Base-by-base conservation (phyloP, 1,284 basidiomycete species). In the Ceraceosorus guamensis region DNA sequence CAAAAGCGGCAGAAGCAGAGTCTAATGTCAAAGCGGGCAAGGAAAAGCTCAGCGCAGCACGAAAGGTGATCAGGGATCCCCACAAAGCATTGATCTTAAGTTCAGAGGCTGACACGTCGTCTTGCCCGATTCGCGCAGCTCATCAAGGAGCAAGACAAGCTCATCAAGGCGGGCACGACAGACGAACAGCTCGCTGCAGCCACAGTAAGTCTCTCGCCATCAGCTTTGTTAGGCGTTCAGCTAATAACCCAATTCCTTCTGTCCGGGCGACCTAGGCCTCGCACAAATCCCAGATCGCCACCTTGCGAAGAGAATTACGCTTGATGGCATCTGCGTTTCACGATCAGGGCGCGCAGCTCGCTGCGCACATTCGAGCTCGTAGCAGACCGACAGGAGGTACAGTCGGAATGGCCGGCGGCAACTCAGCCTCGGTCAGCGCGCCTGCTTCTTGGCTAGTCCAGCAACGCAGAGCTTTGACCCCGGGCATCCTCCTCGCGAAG, bases 111-210 rank as follows among this genome's bases (percentile, higher is more conserved):
- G 24, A 24, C 24, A 24, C 24, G 24, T 24, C 24, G 24, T 24
- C 24, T 24, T 24, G 24, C 24, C 24, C 24, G 24, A 24, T 24
- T 24, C 24, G 24, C 24, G 67, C 80, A 90, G 86, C 91, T 93
- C 77, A 91, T 95, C 80, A 89, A 89, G 76, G 82, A 85, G 52
- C 91, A 95, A 76, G 90, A 93, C 79, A 61, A 59, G 49, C 65
- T 69, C 60, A 61, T 70, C 60, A 45, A 70, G 60, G 44, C 43
- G 46, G 37, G 41, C 57, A 39, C 59, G 65, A 37, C 52, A 54
- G 53, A 63, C 63, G 32, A 46, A 48, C 24, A 55, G 55, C 31
- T n/a, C 35, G 13, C 45, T 65, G 48, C 56, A 61, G 45, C 63
- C 62, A 10, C 65, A 69, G 37, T 66, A 69, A 35, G 61, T 16